Conservation (phyloP, 1,284 basidiomycete species). For the Cutaneotrichosporon sp. region DNA sequence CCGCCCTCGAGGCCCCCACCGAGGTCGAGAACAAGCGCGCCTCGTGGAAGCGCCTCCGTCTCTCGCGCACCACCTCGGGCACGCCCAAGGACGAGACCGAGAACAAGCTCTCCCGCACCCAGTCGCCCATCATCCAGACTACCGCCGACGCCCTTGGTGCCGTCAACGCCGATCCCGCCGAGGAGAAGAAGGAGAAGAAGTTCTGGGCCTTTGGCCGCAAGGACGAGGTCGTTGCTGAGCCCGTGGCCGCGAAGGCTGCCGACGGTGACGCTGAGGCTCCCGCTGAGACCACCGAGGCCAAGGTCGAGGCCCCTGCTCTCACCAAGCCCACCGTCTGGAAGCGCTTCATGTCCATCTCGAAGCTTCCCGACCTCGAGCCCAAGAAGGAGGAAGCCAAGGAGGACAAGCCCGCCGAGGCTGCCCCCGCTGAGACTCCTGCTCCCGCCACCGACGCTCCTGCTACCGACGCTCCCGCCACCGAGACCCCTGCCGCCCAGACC, state of each 20-base stretch:
- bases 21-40: background rate
- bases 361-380: background rate
- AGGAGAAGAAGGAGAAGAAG: slow-evolving; percentile 2
- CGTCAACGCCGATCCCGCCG: background rate
- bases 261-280: background rate
- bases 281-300: background rate
- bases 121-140: background rate
- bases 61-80: too few relatives aligned
- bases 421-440: background rate
- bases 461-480: background rate
- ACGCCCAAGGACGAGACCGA: background rate
- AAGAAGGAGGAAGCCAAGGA: slow-evolving; percentile 2
- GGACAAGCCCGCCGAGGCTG: background rate
- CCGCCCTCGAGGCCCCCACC: background rate
- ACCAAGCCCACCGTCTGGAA: background rate
- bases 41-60: slow-evolving; percentile 3
- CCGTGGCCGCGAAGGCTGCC: background rate
- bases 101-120: background rate
- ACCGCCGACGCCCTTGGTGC: background rate
- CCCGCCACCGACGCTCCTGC: background rate
- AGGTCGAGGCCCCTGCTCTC: background rate
- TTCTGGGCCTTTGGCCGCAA: slow-evolving; percentile 1
- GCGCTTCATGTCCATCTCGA: background rate
- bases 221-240: background rate
- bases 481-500: background rate